Evolutionary conservation across 2,329 filamentous ascomycete species (phyloP).

Genomic region (Rutstroemia sp.): DNA sequence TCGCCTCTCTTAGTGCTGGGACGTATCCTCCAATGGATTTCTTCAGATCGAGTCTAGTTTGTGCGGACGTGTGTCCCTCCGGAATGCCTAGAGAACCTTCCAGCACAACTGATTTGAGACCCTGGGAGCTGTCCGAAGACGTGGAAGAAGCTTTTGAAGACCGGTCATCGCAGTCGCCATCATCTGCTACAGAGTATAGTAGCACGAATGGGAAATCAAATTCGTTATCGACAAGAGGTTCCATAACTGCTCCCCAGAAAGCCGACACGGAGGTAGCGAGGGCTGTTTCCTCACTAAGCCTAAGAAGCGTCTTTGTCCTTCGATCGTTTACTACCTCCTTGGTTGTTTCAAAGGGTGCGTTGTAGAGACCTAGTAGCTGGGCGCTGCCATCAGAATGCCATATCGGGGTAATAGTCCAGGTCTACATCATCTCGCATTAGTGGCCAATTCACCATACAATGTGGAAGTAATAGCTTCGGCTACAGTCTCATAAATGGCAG

Average conservation of each 20-base stretch:
- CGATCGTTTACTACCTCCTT: conserved; percentile 66
- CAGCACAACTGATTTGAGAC: conserved; percentile 57
- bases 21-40: conserved; percentile 66
- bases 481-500: background rate
- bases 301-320: conserved; percentile 68
- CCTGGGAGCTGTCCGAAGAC: conserved; percentile 56
- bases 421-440: conserved; percentile 27
- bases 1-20: conserved; percentile 66
- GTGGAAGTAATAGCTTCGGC: background rate
- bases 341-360: conserved; percentile 71
- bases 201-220: conserved; percentile 69
- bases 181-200: conserved; percentile 68
- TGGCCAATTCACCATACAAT: background rate
- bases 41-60: conserved; percentile 58
- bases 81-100: conserved; percentile 67
- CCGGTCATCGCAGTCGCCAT: conserved; percentile 46
- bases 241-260: conserved; percentile 65
- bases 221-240: conserved; percentile 64
- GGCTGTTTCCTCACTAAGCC: conserved; percentile 67
- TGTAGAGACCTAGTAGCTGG: conserved; percentile 63
- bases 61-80: conserved; percentile 52
- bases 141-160: conserved; percentile 46
- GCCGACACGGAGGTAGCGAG: conserved; percentile 60
- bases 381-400: conserved; percentile 56
- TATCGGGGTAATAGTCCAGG: conserved; percentile 73